These are phyloP conservation scores for Dendrothele bispora DNA, from an alignment of 768 basidiomycete species.

Conservation along the genomic window DNA sequence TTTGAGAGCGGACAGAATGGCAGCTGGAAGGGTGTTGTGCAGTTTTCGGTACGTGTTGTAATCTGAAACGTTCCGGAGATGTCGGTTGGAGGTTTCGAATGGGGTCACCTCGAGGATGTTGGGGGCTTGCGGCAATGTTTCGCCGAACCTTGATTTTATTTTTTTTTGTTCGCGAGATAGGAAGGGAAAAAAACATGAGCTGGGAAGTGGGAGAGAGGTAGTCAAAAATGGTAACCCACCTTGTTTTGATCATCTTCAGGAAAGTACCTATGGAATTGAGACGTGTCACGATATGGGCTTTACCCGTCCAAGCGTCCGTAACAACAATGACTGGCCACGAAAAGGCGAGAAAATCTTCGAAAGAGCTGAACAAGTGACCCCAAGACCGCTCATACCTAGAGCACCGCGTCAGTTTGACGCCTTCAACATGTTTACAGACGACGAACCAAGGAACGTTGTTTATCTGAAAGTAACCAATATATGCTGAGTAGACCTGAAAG, in stretches of 20 bases:
- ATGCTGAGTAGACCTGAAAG: conserved; percentile 63
- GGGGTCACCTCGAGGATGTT: conserved; percentile 70
- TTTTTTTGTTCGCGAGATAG: no score
- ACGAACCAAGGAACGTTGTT: conserved; percentile 65
- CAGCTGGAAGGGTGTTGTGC: conserved; percentile 69
- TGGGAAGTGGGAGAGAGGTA: neutral
- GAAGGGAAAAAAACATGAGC: neutral
- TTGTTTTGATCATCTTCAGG: conserved; percentile 82
- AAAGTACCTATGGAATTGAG: conserved; percentile 71
- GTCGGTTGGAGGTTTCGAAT: conserved; percentile 68
- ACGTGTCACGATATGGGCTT: conserved; percentile 80
- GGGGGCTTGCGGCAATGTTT: conserved; percentile 69
- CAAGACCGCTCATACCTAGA: conserved; percentile 77
- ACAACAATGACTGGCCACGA: conserved; percentile 83
- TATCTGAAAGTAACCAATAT: conserved; percentile 76
- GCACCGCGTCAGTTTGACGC: conserved; percentile 1
- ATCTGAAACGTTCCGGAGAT: conserved; percentile 69
- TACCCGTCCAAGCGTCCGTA: conserved; percentile 70
- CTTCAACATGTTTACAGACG: neutral
- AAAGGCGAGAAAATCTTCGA: conserved; percentile 77
- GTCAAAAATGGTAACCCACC: conserved; percentile 35
- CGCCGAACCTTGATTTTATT: conserved; percentile 74
- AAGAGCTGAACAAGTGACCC: conserved; percentile 77
- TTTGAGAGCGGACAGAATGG: conserved; percentile 60
- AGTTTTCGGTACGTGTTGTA: conserved; percentile 68